These are phyloP conservation scores for Pseudozyma thailandica DNA, from an alignment of 1,284 basidiomycete species.

Conservation along the genomic window DNA sequence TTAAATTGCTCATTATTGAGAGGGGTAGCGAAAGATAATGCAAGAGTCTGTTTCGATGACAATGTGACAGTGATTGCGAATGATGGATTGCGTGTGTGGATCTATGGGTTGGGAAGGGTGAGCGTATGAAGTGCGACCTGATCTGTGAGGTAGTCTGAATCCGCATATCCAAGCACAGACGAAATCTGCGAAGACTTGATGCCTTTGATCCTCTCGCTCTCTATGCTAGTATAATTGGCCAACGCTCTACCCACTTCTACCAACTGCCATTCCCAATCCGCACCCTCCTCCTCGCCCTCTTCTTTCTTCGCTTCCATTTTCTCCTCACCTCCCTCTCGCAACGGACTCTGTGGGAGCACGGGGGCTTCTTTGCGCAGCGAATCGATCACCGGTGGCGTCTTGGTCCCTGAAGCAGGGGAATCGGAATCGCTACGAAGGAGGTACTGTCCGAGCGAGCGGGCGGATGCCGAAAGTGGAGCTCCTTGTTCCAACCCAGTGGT, in stretches of 20 bases:
- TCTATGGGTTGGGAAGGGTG: slow-evolving; percentile 7
- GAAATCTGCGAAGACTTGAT: slow-evolving; percentile 75
- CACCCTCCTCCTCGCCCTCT: slow-evolving; percentile 5
- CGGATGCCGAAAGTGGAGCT: slow-evolving; percentile 16
- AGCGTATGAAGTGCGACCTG: slow-evolving; percentile 56
- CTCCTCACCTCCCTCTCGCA: not conserved
- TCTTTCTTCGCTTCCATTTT: slow-evolving; percentile 2
- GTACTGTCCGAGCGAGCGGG: slow-evolving; percentile 36
- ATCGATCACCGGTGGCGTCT: slow-evolving; percentile 43
- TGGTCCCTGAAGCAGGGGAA: slow-evolving; percentile 8
- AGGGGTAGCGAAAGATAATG: not conserved
- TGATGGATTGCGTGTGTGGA: slow-evolving; percentile 4
- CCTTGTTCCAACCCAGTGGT: slow-evolving; percentile 25
- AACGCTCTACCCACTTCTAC: slow-evolving; percentile 92
- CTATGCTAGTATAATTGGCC: slow-evolving; percentile 93
- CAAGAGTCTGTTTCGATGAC: not conserved
- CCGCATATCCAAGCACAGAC: slow-evolving; percentile 86
- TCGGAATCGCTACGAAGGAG: slow-evolving; percentile 26
- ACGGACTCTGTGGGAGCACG: not conserved
- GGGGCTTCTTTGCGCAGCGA: slow-evolving; percentile 27
- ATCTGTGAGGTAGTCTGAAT: slow-evolving; percentile 95
- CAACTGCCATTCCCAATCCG: slow-evolving; percentile 75
- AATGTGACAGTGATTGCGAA: not conserved
- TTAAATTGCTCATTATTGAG: slow-evolving; percentile 1
- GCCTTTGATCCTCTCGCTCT: slow-evolving; percentile 88